Evolutionary conservation across 495 filamentous ascomycete genomes (phyloP), one percentile per base, ranked within the genome.

Genomic region (Aspergillus sparsus): DNA sequence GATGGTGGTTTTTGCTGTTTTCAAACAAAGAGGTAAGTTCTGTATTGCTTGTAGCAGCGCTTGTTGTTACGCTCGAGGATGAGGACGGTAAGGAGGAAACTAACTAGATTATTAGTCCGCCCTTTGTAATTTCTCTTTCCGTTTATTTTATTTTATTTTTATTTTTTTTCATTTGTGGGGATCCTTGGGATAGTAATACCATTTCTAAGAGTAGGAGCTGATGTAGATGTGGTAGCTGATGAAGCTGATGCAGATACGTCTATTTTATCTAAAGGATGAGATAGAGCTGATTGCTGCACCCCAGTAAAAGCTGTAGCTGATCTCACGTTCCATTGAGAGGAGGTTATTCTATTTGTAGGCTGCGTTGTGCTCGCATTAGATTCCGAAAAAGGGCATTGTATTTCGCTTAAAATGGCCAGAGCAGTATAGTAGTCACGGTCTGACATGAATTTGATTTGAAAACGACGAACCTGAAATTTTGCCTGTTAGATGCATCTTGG

Each of bases 361-460:
- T 60, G 73, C 12, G 47, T 16, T 6, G 65, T 21, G 34, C 63
- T 60, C 31, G 55, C 35, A 18, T 62, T 71, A 21, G 75, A 69
- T 46, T 80, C 77, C 7, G 71, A 73, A 42, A 79, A 68, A 13
- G 71, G 74, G 52, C 76, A 79, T 21, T 75, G 73, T 44, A 74
- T 70, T 9, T 74, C 66, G 37, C 74, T 72, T 2, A 80, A 62
- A 13, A 76, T 65, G 8, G 70, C 60, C n/a, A 80, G 63, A 1
- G 67, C 68, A 7, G 68, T 68, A 34, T 74, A 74, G 59, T 73
- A 80, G 53, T 80, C 76, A 7, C 63, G 53, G 15, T 75, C 69
- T 5, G 64, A 66, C 2, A 56, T 64, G 53, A 80, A 79, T 50
- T 77, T 79, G 61, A 80, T 64, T 50, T 80, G 77, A 15, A 80